These are phyloP conservation scores for Geotrichum reessii DNA, from an alignment of 1,139 yeast species.

Conservation along the genomic window DNA sequence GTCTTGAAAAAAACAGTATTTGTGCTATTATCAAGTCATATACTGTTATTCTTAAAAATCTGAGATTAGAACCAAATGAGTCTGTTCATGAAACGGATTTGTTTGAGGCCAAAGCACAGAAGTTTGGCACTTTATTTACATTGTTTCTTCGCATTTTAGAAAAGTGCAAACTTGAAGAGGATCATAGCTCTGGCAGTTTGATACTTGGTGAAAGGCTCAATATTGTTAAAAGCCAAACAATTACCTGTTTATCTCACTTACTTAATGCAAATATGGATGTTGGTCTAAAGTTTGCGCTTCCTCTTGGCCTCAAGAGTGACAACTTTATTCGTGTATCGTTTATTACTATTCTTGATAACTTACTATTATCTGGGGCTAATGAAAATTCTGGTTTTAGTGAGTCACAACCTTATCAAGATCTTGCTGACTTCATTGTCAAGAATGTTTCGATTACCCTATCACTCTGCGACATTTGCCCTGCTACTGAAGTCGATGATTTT, in stretches of 20 bases:
- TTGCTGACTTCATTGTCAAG: constrained; percentile 29
- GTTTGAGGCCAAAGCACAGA: constrained; percentile 54
- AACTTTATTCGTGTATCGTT: constrained; percentile 62
- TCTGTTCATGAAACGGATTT: constrained; percentile 46
- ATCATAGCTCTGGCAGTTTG: constrained; percentile 13
- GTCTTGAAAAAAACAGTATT: constrained; percentile 25
- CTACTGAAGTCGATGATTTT: constrained; percentile 65
- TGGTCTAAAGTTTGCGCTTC: constrained; percentile 70
- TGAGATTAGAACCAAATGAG: constrained; percentile 35
- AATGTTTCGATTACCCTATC: constrained; percentile 24
- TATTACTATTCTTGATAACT: constrained; percentile 68
- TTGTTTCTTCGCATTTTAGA: constrained; percentile 69
- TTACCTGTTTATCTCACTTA: constrained; percentile 61
- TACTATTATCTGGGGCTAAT: constrained; percentile 39
- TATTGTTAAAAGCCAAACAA: constrained; percentile 57
- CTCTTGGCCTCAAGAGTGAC: constrained; percentile 71
- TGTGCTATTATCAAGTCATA: constrained; percentile 28
- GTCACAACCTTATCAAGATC: constrained; percentile 31
- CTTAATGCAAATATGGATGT: constrained; percentile 69
- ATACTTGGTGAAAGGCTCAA: constrained; percentile 43
- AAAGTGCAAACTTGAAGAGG: constrained; percentile 41
- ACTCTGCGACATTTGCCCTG: constrained; percentile 45
- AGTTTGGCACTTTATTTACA: constrained; percentile 68
- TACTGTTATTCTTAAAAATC: constrained; percentile 27
- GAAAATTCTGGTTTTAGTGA: constrained; percentile 32